Evolutionary conservation across 2,329 filamentous ascomycete genomes (phyloP).

Genomic region (Scedosporium aurantiacum): DNA sequence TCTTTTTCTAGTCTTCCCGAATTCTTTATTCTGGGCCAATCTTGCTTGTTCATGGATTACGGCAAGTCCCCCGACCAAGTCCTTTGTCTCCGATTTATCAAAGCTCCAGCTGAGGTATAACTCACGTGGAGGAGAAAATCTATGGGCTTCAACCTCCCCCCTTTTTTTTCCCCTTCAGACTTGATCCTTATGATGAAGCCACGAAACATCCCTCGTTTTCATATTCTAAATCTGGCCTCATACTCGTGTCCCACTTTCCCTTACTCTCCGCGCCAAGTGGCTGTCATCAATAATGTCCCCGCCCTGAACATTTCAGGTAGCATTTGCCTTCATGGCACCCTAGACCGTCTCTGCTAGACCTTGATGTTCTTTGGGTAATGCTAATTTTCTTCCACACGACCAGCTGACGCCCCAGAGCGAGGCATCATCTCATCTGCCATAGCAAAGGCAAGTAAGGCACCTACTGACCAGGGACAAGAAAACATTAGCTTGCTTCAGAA

Average conservation of each 20-base stretch:
- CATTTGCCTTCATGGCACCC: slow-evolving; percentile 7
- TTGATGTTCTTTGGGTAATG: background rate
- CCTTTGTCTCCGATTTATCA: no score
- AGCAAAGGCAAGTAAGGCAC: slow-evolving; percentile 68
- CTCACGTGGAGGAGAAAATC: no score
- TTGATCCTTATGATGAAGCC: background rate
- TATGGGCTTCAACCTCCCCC: no score
- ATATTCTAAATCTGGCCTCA: no score
- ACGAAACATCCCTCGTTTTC: no score
- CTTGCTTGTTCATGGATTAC: background rate
- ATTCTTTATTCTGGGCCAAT: background rate
- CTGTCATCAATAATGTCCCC: background rate
- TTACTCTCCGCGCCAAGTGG: no score
- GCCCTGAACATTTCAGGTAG: background rate
- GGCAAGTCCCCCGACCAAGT: no score
- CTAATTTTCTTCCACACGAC: background rate
- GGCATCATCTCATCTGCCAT: slow-evolving; percentile 91
- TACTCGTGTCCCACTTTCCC: no score
- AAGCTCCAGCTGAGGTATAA: no score
- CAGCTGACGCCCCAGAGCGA: slow-evolving; percentile 32
- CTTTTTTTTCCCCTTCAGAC: background rate
- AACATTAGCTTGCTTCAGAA: slow-evolving; percentile 69
- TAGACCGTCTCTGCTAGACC: background rate
- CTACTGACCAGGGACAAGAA: slow-evolving; percentile 56
- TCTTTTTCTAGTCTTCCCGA: background rate